These are phyloP conservation scores for Lactarius quietus DNA, from an alignment of 768 basidiomycete species.

Conservation along the genomic window DNA sequence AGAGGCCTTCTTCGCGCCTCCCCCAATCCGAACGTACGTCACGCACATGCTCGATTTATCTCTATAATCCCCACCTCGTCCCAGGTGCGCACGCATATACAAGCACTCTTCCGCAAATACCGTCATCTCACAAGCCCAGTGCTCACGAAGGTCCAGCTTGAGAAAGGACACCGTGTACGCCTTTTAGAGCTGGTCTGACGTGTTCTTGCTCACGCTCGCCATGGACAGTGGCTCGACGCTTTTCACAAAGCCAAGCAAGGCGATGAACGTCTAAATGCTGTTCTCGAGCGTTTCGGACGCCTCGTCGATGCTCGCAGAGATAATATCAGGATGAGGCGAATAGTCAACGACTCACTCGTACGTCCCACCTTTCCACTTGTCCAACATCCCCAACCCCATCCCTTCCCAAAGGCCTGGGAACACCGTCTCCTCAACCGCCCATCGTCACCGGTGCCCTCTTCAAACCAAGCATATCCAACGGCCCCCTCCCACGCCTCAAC, in stretches of 20 bases:
- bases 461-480: constrained; percentile 59
- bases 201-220: not conserved
- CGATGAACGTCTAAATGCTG: constrained; percentile 39
- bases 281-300: constrained; percentile 28
- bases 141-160: constrained; percentile 45
- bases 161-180: constrained; percentile 55
- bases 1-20: constrained; percentile 59
- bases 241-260: constrained; percentile 55
- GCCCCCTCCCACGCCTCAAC: constrained; percentile 70
- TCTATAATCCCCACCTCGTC: constrained; percentile 13
- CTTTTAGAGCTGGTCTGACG: not conserved
- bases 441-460: constrained; percentile 70
- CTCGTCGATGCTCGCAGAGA: constrained; percentile 51
- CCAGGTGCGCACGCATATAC: constrained; percentile 58
- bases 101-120: constrained; percentile 50
- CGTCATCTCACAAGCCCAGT: constrained; percentile 51
- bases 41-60: not conserved
- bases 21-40: constrained; percentile 52
- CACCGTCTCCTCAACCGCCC: constrained; percentile 49
- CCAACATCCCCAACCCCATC: not conserved
- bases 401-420: constrained; percentile 50
- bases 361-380: constrained; percentile 25
- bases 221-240: constrained; percentile 52
- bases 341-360: constrained; percentile 43
- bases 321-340: constrained; percentile 45